Base-by-base conservation (phyloP, 2,329 filamentous ascomycete species). In the Nemania abortiva region DNA sequence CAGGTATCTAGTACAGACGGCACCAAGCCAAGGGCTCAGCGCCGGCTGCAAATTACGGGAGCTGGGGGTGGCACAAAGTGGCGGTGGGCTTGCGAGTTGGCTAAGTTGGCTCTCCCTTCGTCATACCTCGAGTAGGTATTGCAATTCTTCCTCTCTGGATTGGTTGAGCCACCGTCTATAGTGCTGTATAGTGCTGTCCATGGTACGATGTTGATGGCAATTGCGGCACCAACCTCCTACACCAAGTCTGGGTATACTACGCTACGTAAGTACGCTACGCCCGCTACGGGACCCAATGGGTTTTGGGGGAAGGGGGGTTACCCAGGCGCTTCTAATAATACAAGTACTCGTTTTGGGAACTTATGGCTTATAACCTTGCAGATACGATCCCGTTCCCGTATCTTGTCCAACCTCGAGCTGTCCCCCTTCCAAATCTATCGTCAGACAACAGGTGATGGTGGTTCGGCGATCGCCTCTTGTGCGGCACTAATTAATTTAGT, bases 351-450 rank as follows among this genome's bases (percentile, higher is more conserved):
- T 57, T 60, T 60, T 45, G 22, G 63, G 15, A 65, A 50, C n/a
- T n/a, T 42, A 45, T 47, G 63, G 55, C 52, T 31, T 37, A 47
- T 45, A 39, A 52, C 64, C 58, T 58, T 70, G 69, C 69, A 69
- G 66, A 71, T 71, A 71, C 66, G 63, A 71, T 61, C 31, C 58
- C 66, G 63, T 59, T 66, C 50, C 70, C 67, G 67, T 71, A 68
- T 65, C 70, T 71, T 70, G 67, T 71, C 64, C 70, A 57, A 71
- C n/a, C 70, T 64, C 24, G 47, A 67, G 63, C 66, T 60, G 55
- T 47, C 39, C 29, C 67, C 59, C 54, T 66, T 54, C 42, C 63
- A 64, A 68, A 61, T 68, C 59, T 62, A 60, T 66, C 66, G 62
- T 68, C 56, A 62, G 63, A 69, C 67, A 71, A 71, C 67, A 67